A percentile compares a stretch with the other conserved stretches of the same genome.
phyloP scores from a whole-genome alignment of 805 yeast genomes.

The Kuraishia ogatae region DNA sequence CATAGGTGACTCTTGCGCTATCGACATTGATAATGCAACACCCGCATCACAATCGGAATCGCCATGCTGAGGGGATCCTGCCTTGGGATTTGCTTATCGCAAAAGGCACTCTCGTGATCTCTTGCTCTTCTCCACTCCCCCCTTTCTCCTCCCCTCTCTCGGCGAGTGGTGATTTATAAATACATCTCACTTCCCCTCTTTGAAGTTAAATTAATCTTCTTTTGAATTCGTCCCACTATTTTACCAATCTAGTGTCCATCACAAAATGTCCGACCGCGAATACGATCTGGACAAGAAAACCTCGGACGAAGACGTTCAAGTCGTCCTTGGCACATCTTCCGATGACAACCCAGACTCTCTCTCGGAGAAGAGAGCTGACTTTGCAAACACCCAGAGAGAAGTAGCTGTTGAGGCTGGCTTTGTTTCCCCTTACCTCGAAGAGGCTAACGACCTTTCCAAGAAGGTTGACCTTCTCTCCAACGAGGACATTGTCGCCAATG shows the following conservation, averaged over 20 bases:
- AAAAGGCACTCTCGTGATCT: neutral
- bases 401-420: neutral
- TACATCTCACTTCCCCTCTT: neutral
- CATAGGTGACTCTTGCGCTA: neutral
- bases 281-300: neutral
- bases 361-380: neutral
- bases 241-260: neutral
- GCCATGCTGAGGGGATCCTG: neutral
- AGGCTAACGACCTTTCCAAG: neutral
- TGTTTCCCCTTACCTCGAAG: neutral
- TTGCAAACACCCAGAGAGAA: neutral
- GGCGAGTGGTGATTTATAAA: neutral
- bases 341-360: neutral
- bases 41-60: neutral
- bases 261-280: neutral
- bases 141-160: neutral
- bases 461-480: neutral
- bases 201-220: neutral
- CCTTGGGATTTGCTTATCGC: neutral
- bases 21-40: neutral
- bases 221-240: neutral
- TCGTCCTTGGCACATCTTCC: neutral
- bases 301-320: neutral
- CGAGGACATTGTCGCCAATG: constrained; percentile 14
- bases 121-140: neutral